Percentiles rank a stretch among this genome's conserved stretches.
These are phyloP conservation scores for Perilla frutescens DNA, from an alignment of 257 asterid species.

Conservation along the genomic window DNA sequence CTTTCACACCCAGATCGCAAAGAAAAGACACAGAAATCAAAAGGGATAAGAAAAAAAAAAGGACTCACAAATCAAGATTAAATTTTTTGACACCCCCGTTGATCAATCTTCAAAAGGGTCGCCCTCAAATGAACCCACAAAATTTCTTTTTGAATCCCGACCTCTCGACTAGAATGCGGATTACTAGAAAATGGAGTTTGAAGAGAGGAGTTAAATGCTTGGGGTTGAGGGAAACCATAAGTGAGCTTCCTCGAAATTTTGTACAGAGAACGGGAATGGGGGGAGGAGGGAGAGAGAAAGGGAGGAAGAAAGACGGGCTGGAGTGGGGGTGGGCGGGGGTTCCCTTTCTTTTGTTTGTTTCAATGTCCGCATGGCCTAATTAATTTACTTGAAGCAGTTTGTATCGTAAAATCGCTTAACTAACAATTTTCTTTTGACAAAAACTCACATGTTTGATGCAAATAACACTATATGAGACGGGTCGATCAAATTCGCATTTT, in stretches of 20 bases:
- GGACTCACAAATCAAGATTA: constrained; percentile 35
- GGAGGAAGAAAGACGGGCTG: constrained; percentile 11
- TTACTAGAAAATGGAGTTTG: constrained; percentile 2
- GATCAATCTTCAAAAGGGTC: constrained; percentile 34
- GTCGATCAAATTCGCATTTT: too few species aligned
- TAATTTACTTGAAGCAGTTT: background rate
- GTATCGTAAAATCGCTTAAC: too few species aligned
- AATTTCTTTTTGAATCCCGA: background rate
- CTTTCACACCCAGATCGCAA: constrained; percentile 15
- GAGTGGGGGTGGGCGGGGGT: too few species aligned
- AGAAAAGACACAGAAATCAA: constrained; percentile 21
- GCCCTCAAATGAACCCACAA: constrained; percentile 37
- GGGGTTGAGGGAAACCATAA: constrained; percentile 36
- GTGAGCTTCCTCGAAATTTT: constrained; percentile 50
- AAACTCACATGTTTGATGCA: too few species aligned
- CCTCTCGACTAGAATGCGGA: constrained; percentile 1
- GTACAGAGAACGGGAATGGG: constrained; percentile 23
- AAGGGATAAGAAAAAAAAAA: background rate
- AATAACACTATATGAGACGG: too few species aligned
- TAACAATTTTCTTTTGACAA: too few species aligned
- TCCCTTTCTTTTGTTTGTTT: background rate
- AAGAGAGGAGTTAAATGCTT: constrained; percentile 42
- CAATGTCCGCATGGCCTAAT: background rate
- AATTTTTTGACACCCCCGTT: constrained; percentile 28
- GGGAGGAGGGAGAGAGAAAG: constrained; percentile 24